Evolutionary conservation across 2,329 filamentous ascomycete genomes (phyloP).

Genomic region (Dothideomycetes sp.): DNA sequence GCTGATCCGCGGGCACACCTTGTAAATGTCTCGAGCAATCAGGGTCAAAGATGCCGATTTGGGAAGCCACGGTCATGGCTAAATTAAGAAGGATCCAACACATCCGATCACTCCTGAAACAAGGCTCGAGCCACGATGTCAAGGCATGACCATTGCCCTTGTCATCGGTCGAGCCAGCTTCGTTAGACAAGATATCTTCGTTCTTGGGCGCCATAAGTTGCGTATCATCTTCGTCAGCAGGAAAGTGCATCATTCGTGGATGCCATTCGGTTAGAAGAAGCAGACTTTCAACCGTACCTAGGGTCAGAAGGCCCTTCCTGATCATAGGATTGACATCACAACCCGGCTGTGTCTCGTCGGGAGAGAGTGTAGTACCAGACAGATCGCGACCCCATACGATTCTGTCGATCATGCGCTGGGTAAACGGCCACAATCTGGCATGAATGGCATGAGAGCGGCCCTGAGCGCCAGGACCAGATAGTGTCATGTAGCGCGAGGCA

Average conservation of each 20-base stretch:
- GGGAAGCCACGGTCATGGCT: constrained; percentile 80
- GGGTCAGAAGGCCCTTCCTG: constrained; percentile 65
- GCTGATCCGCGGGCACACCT: constrained; percentile 43
- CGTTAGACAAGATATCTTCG: constrained; percentile 55
- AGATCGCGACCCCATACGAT: constrained; percentile 95
- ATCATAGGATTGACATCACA: constrained; percentile 54
- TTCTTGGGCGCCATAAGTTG: constrained; percentile 61
- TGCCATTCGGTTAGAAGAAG: constrained; percentile 97
- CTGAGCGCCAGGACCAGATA: constrained; percentile 68
- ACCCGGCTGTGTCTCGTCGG: constrained; percentile 57
- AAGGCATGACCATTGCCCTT: constrained; percentile 71
- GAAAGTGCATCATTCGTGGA: constrained; percentile 87
- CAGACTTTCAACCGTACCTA: constrained; percentile 89
- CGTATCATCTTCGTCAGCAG: constrained; percentile 58
- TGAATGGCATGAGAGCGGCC: constrained; percentile 87
- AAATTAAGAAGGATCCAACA: constrained; percentile 96
- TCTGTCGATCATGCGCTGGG: constrained; percentile 89
- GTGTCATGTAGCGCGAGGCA: constrained; percentile 73
- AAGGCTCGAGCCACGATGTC: constrained; percentile 92
- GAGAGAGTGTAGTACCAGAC: constrained; percentile 80
- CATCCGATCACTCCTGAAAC: constrained; percentile 85
- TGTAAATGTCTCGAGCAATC: constrained; percentile 47
- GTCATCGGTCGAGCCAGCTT: constrained; percentile 32
- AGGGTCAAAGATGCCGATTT: constrained; percentile 90
- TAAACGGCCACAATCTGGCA: constrained; percentile 88